Evolutionary conservation across 2,329 filamentous ascomycete genomes (phyloP).

Genomic region (Fusarium nematophilum): DNA sequence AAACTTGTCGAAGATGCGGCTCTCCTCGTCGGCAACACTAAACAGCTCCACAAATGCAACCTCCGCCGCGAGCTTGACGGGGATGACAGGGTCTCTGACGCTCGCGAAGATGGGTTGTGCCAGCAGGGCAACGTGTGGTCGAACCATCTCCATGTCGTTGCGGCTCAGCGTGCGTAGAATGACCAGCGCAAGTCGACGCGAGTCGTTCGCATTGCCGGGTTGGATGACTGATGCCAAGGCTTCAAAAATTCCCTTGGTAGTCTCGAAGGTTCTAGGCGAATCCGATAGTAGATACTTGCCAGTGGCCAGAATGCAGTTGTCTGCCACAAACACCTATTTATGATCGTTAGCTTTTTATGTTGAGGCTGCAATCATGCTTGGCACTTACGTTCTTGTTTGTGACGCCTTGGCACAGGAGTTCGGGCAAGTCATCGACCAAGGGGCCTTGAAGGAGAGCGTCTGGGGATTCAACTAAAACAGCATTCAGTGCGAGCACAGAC

Average conservation of each 20-base stretch:
- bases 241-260: constrained; percentile 82
- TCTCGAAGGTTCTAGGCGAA: constrained; percentile 77
- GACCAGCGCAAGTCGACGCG: constrained; percentile 86
- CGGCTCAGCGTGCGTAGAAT: constrained; percentile 88
- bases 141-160: constrained; percentile 80
- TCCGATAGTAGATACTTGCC: constrained; percentile 88
- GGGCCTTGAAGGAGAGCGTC: constrained; percentile 72
- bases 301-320: constrained; percentile 88
- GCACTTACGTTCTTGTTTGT: constrained; percentile 76
- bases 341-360: neutral
- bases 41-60: constrained; percentile 94
- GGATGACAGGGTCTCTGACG: constrained; percentile 91
- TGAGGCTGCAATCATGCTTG: neutral
- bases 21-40: constrained; percentile 87
- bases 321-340: constrained; percentile 79
- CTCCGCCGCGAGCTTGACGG: constrained; percentile 94
- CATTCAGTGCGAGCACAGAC: constrained; percentile 88
- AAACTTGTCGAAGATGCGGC: constrained; percentile 90
- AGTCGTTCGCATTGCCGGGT: constrained; percentile 83
- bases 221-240: constrained; percentile 79
- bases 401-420: constrained; percentile 85
- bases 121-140: constrained; percentile 84
- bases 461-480: constrained; percentile 85
- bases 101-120: constrained; percentile 87
- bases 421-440: constrained; percentile 78